These are phyloP conservation scores for Xerocomus amazonicus DNA, from an alignment of 1,284 basidiomycete genomes.

Conservation along the genomic window DNA sequence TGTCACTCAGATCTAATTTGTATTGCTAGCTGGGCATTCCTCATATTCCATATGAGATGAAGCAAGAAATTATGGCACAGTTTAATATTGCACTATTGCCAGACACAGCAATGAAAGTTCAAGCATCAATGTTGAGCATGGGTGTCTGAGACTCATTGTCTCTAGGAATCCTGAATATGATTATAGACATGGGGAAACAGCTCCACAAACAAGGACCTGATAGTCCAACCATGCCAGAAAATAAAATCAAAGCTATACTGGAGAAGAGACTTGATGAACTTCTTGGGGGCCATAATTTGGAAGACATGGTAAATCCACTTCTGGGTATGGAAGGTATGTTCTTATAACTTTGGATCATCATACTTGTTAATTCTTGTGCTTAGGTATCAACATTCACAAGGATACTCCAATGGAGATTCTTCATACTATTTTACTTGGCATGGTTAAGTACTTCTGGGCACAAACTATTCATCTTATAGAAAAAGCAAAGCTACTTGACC, in stretches of 20 bases:
- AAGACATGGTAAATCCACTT: conserved; percentile 15
- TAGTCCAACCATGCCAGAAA: neutral
- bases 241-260: neutral
- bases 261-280: conserved; percentile 7
- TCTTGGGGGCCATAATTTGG: neutral
- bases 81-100: too few relatives aligned
- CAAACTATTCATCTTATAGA: conserved; percentile 23
- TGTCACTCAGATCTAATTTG: neutral
- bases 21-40: conserved; percentile 6
- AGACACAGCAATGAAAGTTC: neutral
- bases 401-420: conserved; percentile 35
- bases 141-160: conserved; percentile 3
- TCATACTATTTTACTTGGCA: conserved; percentile 33
- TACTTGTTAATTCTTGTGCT: too few relatives aligned
- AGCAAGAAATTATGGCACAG: conserved; percentile 13
- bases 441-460: conserved; percentile 37
- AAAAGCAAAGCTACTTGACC: conserved; percentile 15
- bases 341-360: too few relatives aligned
- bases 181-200: conserved; percentile 1
- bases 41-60: conserved; percentile 8
- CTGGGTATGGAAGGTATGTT: too few relatives aligned
- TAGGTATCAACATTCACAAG: conserved; percentile 7
- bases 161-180: neutral
- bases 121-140: conserved; percentile 2
- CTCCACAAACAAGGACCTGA: conserved; percentile 2